phyloP scores from a whole-genome alignment of 768 basidiomycete species.

The Mycena vitilis region DNA sequence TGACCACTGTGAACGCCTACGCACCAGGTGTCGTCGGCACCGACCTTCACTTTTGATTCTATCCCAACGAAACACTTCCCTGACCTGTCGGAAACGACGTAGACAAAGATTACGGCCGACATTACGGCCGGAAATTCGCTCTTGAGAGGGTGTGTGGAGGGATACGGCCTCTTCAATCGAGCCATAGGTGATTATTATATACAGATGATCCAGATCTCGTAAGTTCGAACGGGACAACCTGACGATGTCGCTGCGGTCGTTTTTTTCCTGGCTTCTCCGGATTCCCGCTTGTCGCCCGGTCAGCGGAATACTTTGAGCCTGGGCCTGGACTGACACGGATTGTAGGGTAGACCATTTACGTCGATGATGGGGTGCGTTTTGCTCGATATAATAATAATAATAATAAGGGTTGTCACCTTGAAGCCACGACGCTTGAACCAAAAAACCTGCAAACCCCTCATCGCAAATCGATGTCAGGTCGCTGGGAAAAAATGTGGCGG shows the following conservation, averaged over 20 bases:
- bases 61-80: too few relatives aligned
- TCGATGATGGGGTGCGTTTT: conserved; percentile 23
- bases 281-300: conserved; percentile 42
- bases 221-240: conserved; percentile 28
- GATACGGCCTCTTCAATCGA: neutral
- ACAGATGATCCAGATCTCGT: conserved; percentile 17
- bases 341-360: conserved; percentile 22
- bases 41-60: conserved; percentile 16
- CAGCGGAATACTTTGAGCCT: too few relatives aligned
- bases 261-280: conserved; percentile 43
- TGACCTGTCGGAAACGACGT: neutral
- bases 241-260: conserved; percentile 38
- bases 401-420: too few relatives aligned
- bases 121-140: conserved; percentile 4
- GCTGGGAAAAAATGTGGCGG: too few relatives aligned
- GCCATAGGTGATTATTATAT: neutral
- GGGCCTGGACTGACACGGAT: too few relatives aligned
- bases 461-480: too few relatives aligned
- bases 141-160: conserved; percentile 5
- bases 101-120: conserved; percentile 16
- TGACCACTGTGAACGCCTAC: conserved; percentile 56
- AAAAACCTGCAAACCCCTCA: too few relatives aligned
- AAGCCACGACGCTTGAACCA: too few relatives aligned
- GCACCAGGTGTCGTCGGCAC: conserved; percentile 50
- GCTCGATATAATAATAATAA: neutral